Percentiles rank a stretch among this genome's conserved stretches.
Evolutionary conservation across 495 filamentous ascomycete genomes (phyloP).

Genomic region (Penicillium turbatum): DNA sequence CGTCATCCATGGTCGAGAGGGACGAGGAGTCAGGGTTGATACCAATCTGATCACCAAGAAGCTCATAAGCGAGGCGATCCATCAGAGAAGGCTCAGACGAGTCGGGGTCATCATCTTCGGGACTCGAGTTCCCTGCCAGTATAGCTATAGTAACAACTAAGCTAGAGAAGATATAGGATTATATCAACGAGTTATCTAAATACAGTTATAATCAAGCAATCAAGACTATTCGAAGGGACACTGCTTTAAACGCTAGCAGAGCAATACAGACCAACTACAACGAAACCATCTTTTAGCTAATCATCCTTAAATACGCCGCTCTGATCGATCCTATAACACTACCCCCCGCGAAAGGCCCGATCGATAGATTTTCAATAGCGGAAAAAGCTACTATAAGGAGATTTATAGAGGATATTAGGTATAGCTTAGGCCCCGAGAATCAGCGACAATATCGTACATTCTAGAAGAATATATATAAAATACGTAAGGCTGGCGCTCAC

Average conservation of each 20-base stretch:
- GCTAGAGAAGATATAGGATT: constrained; percentile 7
- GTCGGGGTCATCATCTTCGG: too few species aligned
- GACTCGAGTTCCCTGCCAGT: too few species aligned
- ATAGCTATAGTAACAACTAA: constrained; percentile 4
- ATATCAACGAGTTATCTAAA: constrained; percentile 6
- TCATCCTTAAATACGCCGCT: constrained; percentile 18
- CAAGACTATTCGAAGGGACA: constrained; percentile 8
- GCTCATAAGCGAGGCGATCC: too few species aligned
- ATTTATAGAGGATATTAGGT: constrained; percentile 19
- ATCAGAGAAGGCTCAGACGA: too few species aligned
- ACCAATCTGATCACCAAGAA: too few species aligned
- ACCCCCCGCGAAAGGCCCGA: constrained; percentile 17
- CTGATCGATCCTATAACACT: constrained; percentile 16
- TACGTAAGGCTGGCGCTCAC: constrained; percentile 16
- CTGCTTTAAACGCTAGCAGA: constrained; percentile 9
- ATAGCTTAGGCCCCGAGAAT: constrained; percentile 15
- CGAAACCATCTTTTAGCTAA: constrained; percentile 18
- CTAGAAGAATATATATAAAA: constrained; percentile 20
- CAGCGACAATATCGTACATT: constrained; percentile 17
- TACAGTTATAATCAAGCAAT: constrained; percentile 15
- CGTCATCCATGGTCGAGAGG: too few species aligned
- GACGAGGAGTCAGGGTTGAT: too few species aligned
- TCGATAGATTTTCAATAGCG: constrained; percentile 20
- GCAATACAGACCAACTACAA: constrained; percentile 15
- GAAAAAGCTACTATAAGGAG: constrained; percentile 21